Evolutionary conservation across 371 early-diverging fungal species (phyloP), one percentile per base, ranked within the genome.

Genomic region (Blyttiomyces sp.): DNA sequence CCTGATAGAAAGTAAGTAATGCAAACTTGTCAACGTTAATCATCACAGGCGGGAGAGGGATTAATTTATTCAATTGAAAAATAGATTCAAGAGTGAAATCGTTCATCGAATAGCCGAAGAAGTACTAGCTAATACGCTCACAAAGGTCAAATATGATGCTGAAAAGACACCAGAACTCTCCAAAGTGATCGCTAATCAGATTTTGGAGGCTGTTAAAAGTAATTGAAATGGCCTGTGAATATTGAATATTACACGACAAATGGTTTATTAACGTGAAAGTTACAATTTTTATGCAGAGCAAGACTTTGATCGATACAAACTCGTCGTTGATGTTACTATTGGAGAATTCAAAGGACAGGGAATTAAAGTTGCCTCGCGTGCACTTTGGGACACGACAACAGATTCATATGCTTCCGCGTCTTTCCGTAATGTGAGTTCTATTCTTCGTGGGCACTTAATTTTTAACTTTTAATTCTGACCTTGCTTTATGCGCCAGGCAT

Each of bases 321-420:
- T 74, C 44, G 74, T 82, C 5, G 80, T 77, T 16, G 78, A 82
- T 19, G 78, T 82, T 2, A 57, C 69, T 1, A 72, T 81, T 23
- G 77, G 77, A 13, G 83, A 81, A 51, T 79, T 79, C 54, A 77
- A 78, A 46, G 81, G 80, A 0, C 83, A 82, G 54, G 81, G 83
- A n/a, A 74, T 82, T 34, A 63, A 73, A 7, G 69, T 72, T 5
- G 73, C 79, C 5, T 74, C 75, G 9, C 46, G 83, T 9, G 64
- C 69, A 2, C 56, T 82, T 3, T 80, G 80, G 81, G 81, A 82
- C 48, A 74, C 79, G 1, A 62, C 68, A 4, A 78, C 80, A 2
- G 80, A 80, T 54, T 66, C 76, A 24, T 73, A 68, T 46, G 69
- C 78, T 0, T 74, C 79, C 19, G 73, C 78, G 1, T 72, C 73